Percentiles rank a stretch among this genome's conserved stretches.
These are phyloP conservation scores for Eutrema yunnanense DNA, from an alignment of 345 rosid genomes.

Conservation along the genomic window DNA sequence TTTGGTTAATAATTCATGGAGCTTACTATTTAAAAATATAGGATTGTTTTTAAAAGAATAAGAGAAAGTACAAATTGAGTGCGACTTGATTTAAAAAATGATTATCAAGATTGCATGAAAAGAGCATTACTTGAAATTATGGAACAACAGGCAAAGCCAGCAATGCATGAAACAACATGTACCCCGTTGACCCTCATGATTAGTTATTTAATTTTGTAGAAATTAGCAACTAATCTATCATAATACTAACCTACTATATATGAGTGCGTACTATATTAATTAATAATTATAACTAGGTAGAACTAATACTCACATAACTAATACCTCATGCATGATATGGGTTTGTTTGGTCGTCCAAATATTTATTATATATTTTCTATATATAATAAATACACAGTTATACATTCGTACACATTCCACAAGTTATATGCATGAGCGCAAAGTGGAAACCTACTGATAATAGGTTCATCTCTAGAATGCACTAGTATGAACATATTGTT, in stretches of 20 bases:
- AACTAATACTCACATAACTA: background rate
- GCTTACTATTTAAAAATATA: background rate
- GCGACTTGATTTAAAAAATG: slow-evolving; percentile 13
- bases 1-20: slow-evolving; percentile 8
- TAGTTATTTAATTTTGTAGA: background rate
- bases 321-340: slow-evolving; percentile 2
- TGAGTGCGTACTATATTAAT: background rate
- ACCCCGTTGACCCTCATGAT: slow-evolving; percentile 27
- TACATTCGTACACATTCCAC: slow-evolving; percentile 9
- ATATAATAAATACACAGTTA: background rate
- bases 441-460: slow-evolving; percentile 26
- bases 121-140: slow-evolving; percentile 32
- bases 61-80: background rate
- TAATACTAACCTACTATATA: background rate
- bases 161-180: slow-evolving; percentile 25
- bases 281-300: background rate
- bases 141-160: slow-evolving; percentile 34
- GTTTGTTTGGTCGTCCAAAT: slow-evolving; percentile 5
- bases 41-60: background rate
- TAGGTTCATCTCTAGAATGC: slow-evolving; percentile 23
- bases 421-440: slow-evolving; percentile 22
- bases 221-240: slow-evolving; percentile 12
- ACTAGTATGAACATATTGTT: background rate
- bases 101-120: slow-evolving; percentile 27
- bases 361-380: background rate